phyloP scores from a whole-genome alignment of 257 asterid species.

The Gentiana straminea region DNA sequence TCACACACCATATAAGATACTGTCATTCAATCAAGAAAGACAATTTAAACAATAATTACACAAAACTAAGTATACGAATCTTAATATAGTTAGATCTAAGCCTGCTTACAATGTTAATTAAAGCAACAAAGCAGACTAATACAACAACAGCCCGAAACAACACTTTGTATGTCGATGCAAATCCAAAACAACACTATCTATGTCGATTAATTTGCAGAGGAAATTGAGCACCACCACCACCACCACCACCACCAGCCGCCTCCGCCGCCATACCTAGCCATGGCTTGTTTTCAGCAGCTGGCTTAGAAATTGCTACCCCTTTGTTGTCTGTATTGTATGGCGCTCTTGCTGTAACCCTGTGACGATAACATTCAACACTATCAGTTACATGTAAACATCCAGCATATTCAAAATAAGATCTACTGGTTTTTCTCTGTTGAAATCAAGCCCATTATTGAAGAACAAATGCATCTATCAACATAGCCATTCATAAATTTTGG shows the following conservation, averaged over 20 bases:
- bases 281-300: slow-evolving; percentile 16
- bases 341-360: slow-evolving; percentile 23
- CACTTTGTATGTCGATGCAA: background rate
- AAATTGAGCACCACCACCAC: slow-evolving; percentile 9
- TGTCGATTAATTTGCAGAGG: slow-evolving; percentile 19
- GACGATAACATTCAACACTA: background rate
- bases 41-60: too few species aligned
- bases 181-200: background rate
- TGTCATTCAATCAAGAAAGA: too few species aligned
- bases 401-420: too few species aligned
- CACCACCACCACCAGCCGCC: too few species aligned
- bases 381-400: background rate
- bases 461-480: background rate
- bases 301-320: slow-evolving; percentile 8
- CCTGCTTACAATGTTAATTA: background rate
- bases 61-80: too few species aligned
- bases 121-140: background rate
- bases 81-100: slow-evolving; percentile 4
- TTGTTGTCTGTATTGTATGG: slow-evolving; percentile 16
- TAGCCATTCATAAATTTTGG: background rate
- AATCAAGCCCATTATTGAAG: background rate
- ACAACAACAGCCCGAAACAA: too few species aligned
- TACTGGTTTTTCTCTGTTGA: background rate
- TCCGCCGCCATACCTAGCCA: slow-evolving; percentile 21
- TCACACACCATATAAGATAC: too few species aligned